A percentile compares a stretch with the other conserved stretches of the same genome.
Conservation (phyloP, 345 rosid species). For the Pseudoturritis turrita region DNA sequence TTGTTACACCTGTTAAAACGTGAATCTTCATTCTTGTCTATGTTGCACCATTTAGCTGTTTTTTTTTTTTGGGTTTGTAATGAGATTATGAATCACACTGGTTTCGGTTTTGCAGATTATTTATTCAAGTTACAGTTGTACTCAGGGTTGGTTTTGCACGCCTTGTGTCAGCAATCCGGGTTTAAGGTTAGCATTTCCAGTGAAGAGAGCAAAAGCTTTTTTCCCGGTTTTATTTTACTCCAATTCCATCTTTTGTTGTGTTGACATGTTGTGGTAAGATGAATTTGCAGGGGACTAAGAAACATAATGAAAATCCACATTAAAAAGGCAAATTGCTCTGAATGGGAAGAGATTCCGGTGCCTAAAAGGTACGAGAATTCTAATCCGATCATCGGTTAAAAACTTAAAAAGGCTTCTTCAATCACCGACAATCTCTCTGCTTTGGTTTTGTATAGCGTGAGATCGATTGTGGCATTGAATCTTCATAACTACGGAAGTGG, state of each 20-base stretch:
- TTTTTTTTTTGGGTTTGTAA: background rate
- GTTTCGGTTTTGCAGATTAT: conserved; percentile 51
- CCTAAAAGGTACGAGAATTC: conserved; percentile 57
- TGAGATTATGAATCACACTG: background rate
- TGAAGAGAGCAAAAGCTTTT: conserved; percentile 2
- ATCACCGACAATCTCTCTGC: background rate
- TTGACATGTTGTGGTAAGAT: conserved; percentile 23
- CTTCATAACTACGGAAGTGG: conserved; percentile 96
- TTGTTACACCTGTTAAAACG: conserved; percentile 1
- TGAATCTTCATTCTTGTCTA: background rate
- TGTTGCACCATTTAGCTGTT: background rate
- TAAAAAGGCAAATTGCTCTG: conserved; percentile 67
- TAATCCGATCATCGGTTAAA: background rate
- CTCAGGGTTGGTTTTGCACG: conserved; percentile 96
- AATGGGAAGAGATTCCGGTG: conserved; percentile 76
- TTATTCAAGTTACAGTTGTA: conserved; percentile 86
- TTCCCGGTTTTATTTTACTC: background rate
- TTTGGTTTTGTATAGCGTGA: conserved; percentile 49
- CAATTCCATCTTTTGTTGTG: background rate
- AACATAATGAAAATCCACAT: conserved; percentile 76
- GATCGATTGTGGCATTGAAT: conserved; percentile 86
- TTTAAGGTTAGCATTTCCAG: conserved; percentile 51
- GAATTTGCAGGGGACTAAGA: conserved; percentile 71
- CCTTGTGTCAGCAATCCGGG: conserved; percentile 89
- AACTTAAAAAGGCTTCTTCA: background rate